These are phyloP conservation scores for Ailanthus altissimus DNA, from an alignment of 345 rosid genomes.

Conservation along the genomic window DNA sequence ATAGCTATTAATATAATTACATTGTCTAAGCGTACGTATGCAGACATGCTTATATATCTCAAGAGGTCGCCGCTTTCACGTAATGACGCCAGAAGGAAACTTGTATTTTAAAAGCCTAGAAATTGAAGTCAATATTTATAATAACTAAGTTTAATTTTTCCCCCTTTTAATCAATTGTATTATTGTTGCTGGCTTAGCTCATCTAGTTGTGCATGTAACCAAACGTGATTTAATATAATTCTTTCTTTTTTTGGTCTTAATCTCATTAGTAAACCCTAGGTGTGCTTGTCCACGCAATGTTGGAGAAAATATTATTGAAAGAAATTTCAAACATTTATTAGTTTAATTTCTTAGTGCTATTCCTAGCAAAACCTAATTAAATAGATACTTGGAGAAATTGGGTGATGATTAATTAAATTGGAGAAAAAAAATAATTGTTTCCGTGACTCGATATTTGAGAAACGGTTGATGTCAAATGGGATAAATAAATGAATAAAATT, in stretches of 20 bases:
- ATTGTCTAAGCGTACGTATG: no score
- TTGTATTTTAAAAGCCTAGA: neutral
- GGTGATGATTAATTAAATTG: no score
- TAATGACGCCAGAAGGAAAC: neutral
- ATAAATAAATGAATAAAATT: no score
- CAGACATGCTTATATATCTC: neutral
- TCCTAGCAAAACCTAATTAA: neutral
- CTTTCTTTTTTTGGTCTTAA: no score
- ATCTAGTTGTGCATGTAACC: neutral
- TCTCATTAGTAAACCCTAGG: neutral
- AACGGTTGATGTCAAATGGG: no score
- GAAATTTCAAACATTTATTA: no score
- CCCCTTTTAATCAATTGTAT: neutral
- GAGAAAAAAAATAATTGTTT: no score
- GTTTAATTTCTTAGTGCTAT: neutral
- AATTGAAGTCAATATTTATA: conserved; percentile 1
- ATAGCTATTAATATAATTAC: no score
- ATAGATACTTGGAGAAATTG: neutral
- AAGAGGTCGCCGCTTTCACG: neutral
- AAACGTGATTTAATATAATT: no score
- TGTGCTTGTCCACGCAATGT: conserved; percentile 18
- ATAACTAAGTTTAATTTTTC: neutral
- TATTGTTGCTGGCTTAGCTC: conserved; percentile 16
- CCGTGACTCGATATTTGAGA: no score
- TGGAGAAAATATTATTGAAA: neutral